These are phyloP conservation scores for Mortierella sp. DNA, from an alignment of 371 early-diverging fungal species.

Conservation along the genomic window DNA sequence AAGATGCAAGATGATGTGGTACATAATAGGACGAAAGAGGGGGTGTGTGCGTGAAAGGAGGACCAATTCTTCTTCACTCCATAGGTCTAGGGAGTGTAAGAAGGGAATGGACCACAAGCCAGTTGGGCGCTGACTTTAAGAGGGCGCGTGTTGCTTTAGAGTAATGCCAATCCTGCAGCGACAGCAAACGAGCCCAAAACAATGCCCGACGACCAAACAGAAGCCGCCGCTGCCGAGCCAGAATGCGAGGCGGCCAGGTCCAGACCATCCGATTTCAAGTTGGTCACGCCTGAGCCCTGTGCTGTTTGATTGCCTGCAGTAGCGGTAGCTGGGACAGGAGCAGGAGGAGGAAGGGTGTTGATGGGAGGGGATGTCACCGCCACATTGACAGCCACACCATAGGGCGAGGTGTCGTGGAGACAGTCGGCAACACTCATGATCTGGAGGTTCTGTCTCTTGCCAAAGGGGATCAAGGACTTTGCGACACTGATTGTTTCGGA, in stretches of 20 bases:
- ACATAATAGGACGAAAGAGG: neutral
- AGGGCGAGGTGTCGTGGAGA: slow-evolving; percentile 26
- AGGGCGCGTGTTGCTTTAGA: neutral
- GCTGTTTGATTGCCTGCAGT: neutral
- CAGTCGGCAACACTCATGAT: slow-evolving; percentile 38
- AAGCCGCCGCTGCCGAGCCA: neutral
- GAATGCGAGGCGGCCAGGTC: neutral
- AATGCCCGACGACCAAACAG: neutral
- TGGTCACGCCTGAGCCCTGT: neutral
- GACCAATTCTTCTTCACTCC: neutral
- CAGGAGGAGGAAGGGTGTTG: neutral
- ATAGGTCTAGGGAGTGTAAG: neutral
- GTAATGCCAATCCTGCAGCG: neutral
- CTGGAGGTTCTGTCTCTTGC: slow-evolving; percentile 8
- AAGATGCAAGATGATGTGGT: neutral
- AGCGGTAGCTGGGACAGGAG: neutral
- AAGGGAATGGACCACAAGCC: neutral
- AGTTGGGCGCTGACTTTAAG: neutral
- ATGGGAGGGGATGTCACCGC: neutral
- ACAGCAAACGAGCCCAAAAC: neutral
- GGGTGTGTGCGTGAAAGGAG: neutral
- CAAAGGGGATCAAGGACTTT: slow-evolving; percentile 26
- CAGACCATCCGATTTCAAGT: neutral
- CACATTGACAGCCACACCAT: slow-evolving; percentile 2
- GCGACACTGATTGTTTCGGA: slow-evolving; percentile 28